Base-by-base conservation (phyloP, 306 rosid genomes). In the Begonia fuchsioides region DNA sequence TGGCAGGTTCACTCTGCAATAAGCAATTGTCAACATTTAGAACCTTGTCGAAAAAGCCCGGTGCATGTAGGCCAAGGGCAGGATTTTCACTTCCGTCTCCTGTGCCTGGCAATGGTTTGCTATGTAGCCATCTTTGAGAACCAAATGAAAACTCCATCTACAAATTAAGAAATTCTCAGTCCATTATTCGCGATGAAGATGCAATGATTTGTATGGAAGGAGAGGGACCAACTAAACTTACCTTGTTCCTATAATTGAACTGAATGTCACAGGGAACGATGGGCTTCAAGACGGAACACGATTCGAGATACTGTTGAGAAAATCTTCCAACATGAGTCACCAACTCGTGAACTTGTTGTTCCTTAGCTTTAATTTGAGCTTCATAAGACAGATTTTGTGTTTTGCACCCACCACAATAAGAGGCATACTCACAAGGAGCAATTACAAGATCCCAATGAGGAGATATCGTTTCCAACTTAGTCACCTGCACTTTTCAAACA, bases 111-210 rank as follows among this genome's bases (percentile, higher is more conserved):
- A 88, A 47, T 19, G 15, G 54, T 54, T 76, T 94, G 63, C 39
- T 74, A 19, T 93, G 95, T 15, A 74, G 54, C 96, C 96, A 88
- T 66, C 69, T 75, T 46, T 53, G 49, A 16, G 95, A 61, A 54
- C 95, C 90, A 74, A 88, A 88, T 11, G 97, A 88, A 72, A 88
- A 88, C 62, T 88, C 96, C 97, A 88, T 88, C 97, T 88, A 68
- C 11, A 57, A 12, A 35, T 53, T 16, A 59, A 17, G 17, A 47
- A 81, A 53, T 12, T 50, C 52, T 51, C 45, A 26, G 35, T 26
- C 35, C 35, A 5, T 26, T 26, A 5, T 26, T 26, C 35, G 0
- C 35, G 7, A 2, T 26, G 7, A 26, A 26, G 35, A 26, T 3
- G 3, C 35, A 26, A 26, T 26, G 8, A 26, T 26, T 26, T 26